Evolutionary conservation across 2,329 filamentous ascomycete genomes (phyloP).

Genomic region (Zymoseptoria pseudotritici): DNA sequence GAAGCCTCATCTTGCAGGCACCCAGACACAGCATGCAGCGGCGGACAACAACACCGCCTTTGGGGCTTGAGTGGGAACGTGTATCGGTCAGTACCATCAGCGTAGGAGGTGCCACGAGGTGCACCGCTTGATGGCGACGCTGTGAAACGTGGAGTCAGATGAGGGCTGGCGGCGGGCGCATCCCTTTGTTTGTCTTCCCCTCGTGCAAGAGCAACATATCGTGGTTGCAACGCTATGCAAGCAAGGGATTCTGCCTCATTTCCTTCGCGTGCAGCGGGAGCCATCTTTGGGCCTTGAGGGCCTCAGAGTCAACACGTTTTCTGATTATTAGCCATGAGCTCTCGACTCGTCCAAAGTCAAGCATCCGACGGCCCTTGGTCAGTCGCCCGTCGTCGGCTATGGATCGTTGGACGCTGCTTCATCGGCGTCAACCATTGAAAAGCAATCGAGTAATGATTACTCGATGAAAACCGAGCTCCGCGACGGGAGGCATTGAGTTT

Average conservation of each 20-base stretch:
- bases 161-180: background rate
- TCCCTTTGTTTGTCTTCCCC: background rate
- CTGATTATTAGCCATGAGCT: too few relatives aligned
- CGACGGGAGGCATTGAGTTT: background rate
- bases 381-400: background rate
- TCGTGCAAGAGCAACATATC: background rate
- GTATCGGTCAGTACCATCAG: background rate
- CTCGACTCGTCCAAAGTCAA: too few relatives aligned
- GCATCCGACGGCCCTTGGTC: too few relatives aligned
- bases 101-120: background rate
- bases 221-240: background rate
- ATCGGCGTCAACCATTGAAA: background rate
- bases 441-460: slow-evolving; percentile 17
- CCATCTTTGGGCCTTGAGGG: too few relatives aligned
- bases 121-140: background rate
- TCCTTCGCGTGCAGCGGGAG: too few relatives aligned
- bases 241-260: background rate
- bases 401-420: slow-evolving; percentile 3
- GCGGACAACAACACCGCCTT: background rate
- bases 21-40: background rate
- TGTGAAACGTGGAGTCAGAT: background rate
- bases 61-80: background rate
- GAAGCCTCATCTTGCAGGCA: background rate
- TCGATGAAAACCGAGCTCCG: slow-evolving; percentile 8
- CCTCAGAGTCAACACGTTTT: too few relatives aligned